A percentile compares a stretch with the other conserved stretches of the same genome.
phyloP scores from a whole-genome alignment of 768 basidiomycete genomes.

The Pleurotus cornucopiae region DNA sequence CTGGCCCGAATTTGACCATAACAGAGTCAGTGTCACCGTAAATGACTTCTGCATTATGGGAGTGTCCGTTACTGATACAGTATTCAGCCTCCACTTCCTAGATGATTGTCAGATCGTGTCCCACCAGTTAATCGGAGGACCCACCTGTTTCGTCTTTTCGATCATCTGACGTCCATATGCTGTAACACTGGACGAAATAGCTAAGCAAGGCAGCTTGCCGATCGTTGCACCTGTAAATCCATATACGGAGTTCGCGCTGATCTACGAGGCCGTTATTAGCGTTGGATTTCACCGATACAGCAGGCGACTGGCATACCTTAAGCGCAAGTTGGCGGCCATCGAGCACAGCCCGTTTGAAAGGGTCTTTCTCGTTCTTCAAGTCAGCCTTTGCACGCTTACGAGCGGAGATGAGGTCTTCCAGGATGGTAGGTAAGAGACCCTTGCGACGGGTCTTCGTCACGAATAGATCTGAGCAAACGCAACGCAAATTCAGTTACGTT shows the following conservation, averaged over 20 bases:
- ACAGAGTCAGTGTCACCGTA: conserved; percentile 99
- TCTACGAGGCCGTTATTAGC: conserved; percentile 41
- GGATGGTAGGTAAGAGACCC: conserved; percentile 84
- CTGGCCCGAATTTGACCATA: conserved; percentile 95
- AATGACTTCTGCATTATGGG: conserved; percentile 88
- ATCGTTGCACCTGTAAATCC: conserved; percentile 98
- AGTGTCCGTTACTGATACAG: conserved; percentile 77
- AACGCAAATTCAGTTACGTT: not conserved
- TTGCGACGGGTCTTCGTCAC: conserved; percentile 70
- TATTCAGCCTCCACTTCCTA: conserved; percentile 91
- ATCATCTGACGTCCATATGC: conserved; percentile 99
- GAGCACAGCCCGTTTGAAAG: conserved; percentile 93
- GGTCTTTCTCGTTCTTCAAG: conserved; percentile 94
- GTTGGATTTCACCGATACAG: not conserved
- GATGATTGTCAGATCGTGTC: not conserved
- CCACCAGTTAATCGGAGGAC: conserved; percentile 13
- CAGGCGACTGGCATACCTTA: conserved; percentile 52
- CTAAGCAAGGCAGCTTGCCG: conserved; percentile 92
- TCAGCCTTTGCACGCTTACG: conserved; percentile 95
- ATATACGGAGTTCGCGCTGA: conserved; percentile 98
- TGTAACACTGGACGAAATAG: conserved; percentile 94
- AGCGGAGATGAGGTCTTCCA: conserved; percentile 91
- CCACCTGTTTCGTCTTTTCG: conserved; percentile 86
- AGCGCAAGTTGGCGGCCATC: conserved; percentile 96
- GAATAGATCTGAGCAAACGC: conserved; percentile 66